Base-by-base conservation (phyloP, 352 stramenopile genomes). In the Phytophthora rubi region DNA sequence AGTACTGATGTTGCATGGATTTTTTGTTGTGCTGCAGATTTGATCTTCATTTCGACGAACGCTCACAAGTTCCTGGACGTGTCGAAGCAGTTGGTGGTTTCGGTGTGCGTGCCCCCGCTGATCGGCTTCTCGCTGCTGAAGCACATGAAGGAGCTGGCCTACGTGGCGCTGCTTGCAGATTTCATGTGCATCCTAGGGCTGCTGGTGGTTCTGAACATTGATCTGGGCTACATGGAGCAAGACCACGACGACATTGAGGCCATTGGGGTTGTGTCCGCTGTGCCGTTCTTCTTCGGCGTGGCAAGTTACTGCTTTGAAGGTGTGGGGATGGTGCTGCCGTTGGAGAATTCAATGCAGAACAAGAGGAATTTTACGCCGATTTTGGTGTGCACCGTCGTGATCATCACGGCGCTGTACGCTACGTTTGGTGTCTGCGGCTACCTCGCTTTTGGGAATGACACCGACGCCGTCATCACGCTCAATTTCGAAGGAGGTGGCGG, bases 11-110 rank as follows among this genome's bases (percentile, higher is more conserved):
- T 26, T 18, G 52, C 9, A 59, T 23, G 12, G 15, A 16, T 30
- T 21, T 58, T 57, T 57, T 26, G 9, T 12, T 54, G 0, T 13
- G 26, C 13, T 45, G 15, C 49, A 91, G 83, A 98, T 64, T 78
- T 98, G 45, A 97, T 97, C 73, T 98, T 98, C 62, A 97, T 98
- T 53, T 80, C 89, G 10, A 83, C 89, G 4, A 98, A 98, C 68
- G 75, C 92, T 1, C 76, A 95, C 47, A 90, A 83, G 30, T 92
- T 97, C 63, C 70, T 88, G 48, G 68, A 79, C 3, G 62, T 92
- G 21, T 80, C 79, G 4, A 89, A 89, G 18, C 68, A 76, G 15
- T 52, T 89, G 30, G 75, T 91, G 18, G 78, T 94, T 2, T 74
- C 73, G 0, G 70, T 90, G 30, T 92, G 83, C 23, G 70, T 94